phyloP scores from a whole-genome alignment of 2,329 filamentous ascomycete species.

The Venturia carpophila region DNA sequence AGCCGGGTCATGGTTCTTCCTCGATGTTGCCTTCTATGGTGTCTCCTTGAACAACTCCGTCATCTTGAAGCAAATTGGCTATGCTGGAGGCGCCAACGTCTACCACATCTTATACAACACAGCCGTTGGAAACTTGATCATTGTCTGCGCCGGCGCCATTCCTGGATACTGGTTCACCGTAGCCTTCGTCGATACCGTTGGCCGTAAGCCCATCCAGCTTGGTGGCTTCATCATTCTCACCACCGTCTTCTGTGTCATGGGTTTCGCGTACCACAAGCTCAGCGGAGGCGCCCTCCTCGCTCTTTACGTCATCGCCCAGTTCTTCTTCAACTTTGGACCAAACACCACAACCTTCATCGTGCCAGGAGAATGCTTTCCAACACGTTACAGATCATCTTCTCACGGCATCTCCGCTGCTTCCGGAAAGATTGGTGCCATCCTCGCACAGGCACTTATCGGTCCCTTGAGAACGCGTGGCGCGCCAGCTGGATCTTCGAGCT shows the following conservation, averaged over 20 bases:
- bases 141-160: constrained; percentile 70
- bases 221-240: constrained; percentile 43
- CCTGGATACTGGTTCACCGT: constrained; percentile 79
- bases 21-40: constrained; percentile 51
- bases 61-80: constrained; percentile 65
- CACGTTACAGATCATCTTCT: constrained; percentile 40
- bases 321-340: constrained; percentile 48
- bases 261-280: constrained; percentile 41
- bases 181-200: constrained; percentile 62
- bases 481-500: constrained; percentile 21
- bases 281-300: constrained; percentile 36
- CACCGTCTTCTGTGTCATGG: constrained; percentile 42
- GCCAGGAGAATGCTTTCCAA: constrained; percentile 46
- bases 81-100: constrained; percentile 53
- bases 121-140: constrained; percentile 69
- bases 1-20: constrained; percentile 76
- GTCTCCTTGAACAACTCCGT: constrained; percentile 69
- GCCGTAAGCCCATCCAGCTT: constrained; percentile 70
- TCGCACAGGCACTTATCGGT: constrained; percentile 43
- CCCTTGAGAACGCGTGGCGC: constrained; percentile 48
- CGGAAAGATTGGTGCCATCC: constrained; percentile 43
- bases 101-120: constrained; percentile 67
- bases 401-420: constrained; percentile 43
- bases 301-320: constrained; percentile 41
- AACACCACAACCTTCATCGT: constrained; percentile 46